phyloP scores from a whole-genome alignment of 108 stramenopile species.

The Nitzschia palea region DNA sequence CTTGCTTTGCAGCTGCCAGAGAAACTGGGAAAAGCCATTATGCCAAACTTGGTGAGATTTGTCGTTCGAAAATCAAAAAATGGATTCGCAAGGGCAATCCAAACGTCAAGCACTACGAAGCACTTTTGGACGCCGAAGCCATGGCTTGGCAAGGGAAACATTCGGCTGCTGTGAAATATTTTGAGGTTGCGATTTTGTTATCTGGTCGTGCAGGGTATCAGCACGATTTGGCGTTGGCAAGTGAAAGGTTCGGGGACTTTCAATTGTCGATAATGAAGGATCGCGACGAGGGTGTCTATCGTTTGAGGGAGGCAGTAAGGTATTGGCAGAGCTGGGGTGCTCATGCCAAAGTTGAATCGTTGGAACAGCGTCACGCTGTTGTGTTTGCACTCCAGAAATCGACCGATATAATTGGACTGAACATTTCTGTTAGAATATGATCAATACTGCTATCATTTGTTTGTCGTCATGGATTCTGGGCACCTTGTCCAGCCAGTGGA shows the following conservation, averaged over 20 bases:
- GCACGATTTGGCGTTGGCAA: conserved; percentile 13
- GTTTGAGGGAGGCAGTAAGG: not conserved
- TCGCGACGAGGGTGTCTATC: not conserved
- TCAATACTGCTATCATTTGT: too few species aligned
- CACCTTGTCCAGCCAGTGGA: too few species aligned
- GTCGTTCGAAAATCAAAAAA: too few species aligned
- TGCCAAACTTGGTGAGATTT: too few species aligned
- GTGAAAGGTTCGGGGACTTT: conserved; percentile 14
- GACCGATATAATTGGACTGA: too few species aligned
- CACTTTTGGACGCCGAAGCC: conserved; percentile 8
- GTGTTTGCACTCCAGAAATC: too few species aligned
- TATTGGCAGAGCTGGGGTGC: conserved; percentile 16
- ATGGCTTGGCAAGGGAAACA: not conserved
- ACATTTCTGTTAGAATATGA: too few species aligned
- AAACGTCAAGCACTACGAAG: conserved; percentile 9
- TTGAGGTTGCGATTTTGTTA: not conserved
- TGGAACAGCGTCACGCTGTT: too few species aligned
- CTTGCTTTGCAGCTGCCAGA: too few species aligned
- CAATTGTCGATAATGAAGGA: not conserved
- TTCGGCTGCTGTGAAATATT: not conserved
- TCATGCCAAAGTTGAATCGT: not conserved
- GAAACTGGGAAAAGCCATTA: too few species aligned
- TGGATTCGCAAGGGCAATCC: conserved; percentile 27
- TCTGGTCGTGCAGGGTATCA: not conserved
- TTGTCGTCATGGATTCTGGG: too few species aligned